Percentiles rank a stretch among this genome's conserved stretches.
phyloP scores from a whole-genome alignment of 1,284 basidiomycete species.

The Jaminaea rosea region DNA sequence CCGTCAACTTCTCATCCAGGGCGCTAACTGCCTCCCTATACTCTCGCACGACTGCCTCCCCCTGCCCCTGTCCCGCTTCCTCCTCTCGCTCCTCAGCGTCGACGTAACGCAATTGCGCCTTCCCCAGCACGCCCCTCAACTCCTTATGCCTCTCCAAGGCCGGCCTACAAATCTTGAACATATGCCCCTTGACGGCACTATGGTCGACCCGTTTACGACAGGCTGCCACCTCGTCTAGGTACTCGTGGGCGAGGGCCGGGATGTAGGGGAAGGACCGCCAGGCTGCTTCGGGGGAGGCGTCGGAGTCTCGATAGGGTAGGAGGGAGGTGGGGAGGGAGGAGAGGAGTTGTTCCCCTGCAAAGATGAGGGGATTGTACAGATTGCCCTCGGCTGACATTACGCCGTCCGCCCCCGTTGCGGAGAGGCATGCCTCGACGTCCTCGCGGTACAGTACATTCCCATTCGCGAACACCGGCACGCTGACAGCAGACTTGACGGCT shows the following conservation, averaged over 20 bases:
- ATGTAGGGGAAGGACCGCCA: constrained; percentile 55
- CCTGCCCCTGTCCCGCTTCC: constrained; percentile 23
- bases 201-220: constrained; percentile 65
- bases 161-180: constrained; percentile 84
- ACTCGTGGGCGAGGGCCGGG: constrained; percentile 68
- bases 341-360: constrained; percentile 45
- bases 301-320: constrained; percentile 6
- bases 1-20: constrained; percentile 61
- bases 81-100: constrained; percentile 15
- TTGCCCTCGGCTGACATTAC: constrained; percentile 95
- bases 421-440: constrained; percentile 69
- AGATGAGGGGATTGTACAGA: constrained; percentile 83
- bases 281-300: constrained; percentile 8
- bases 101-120: constrained; percentile 7
- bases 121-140: constrained; percentile 63
- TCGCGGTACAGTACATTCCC: constrained; percentile 83
- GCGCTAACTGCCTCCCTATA: constrained; percentile 56
- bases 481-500: constrained; percentile 76
- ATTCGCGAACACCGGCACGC: constrained; percentile 89
- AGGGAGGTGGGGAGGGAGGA: constrained; percentile 9
- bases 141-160: constrained; percentile 63
- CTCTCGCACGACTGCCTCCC: constrained; percentile 52
- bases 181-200: constrained; percentile 77
- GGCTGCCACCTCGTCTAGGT: constrained; percentile 67
- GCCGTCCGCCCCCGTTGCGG: constrained; percentile 74